Base-by-base conservation (phyloP, 441 rosid genomes). In the Geranium incanum region DNA sequence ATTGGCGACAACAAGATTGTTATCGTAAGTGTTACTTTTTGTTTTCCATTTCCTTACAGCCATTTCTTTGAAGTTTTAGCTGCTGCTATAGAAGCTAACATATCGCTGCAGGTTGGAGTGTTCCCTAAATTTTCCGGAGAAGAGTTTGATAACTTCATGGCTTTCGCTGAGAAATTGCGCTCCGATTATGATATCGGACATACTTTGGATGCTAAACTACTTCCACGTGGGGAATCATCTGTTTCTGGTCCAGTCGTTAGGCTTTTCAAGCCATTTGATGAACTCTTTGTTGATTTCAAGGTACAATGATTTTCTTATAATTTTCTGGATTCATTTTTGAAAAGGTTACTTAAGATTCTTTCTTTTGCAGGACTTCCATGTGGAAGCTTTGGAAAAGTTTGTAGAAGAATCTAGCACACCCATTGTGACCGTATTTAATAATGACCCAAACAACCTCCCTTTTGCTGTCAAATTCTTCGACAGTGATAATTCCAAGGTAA, bases 201-300 rank as follows among this genome's bases (percentile, higher is more conserved):
- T 72, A 86, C 96, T 71, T 74, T 79, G 81, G 88, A 90, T 80
- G 96, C 95, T 12, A 89, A 90, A 77, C 84, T 81, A 77, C 97
- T 95, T 82, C 96, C 99, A 18, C 89, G 88, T 59, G 98, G 99
- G 52, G 99, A 95, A 0, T 78, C 93, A 71, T 86, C 93, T 2
- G 88, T 87, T 23, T 5, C 88, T 21, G 98, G 96, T 15, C 98
- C 99, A 39, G 67, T 89, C 0, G 89, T 95, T 66, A 90, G 98
- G 86, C 82, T 95, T 78, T 86, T 92, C 81, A 95, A 95, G 88
- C 99, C 98, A 79, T 95, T 95, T 76, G 99, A 95, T 76, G 98
- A 95, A 75, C 87, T 84, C 67, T 84, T 83, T 78, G 92, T 89
- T 28, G 99, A 92, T 78, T 80, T 77, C 66, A 85, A 95, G 98